Conservation (phyloP, 1,139 yeast genomes). For the Eremothecium coryli region DNA sequence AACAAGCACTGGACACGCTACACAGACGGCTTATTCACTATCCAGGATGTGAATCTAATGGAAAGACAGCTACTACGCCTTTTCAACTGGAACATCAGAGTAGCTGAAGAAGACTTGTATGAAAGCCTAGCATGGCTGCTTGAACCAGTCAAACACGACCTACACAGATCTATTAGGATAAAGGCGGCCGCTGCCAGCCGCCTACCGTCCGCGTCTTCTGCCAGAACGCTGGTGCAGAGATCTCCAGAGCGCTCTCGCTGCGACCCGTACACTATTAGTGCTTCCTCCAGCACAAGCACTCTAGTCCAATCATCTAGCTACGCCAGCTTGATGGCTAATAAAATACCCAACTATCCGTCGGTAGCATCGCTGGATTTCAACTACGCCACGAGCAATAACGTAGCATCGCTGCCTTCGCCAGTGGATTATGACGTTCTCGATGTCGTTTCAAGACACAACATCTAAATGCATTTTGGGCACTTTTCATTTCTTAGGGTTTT, state of each 20-base stretch:
- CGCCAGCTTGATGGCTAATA: no score
- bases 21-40: slow-evolving; percentile 61
- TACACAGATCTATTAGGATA: slow-evolving; percentile 34
- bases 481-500: no score
- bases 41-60: slow-evolving; percentile 67
- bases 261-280: slow-evolving; percentile 6
- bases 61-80: slow-evolving; percentile 65
- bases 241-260: slow-evolving; percentile 5
- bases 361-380: no score
- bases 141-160: slow-evolving; percentile 53
- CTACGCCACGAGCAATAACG: no score
- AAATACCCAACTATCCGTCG: no score
- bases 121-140: slow-evolving; percentile 43
- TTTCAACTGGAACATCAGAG: slow-evolving; percentile 61
- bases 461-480: no score
- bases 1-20: slow-evolving; percentile 71
- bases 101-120: slow-evolving; percentile 46
- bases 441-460: no score
- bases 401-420: no score
- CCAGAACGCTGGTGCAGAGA: slow-evolving; percentile 3
- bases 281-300: slow-evolving; percentile 13
- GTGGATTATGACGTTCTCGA: no score
- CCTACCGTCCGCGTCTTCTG: slow-evolving; percentile 1
- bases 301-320: slow-evolving; percentile 2
- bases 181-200: slow-evolving; percentile 7